Evolutionary conservation across 352 stramenopile species (phyloP), one percentile per base, ranked within the genome.

Genomic region (Phytophthora idaei): DNA sequence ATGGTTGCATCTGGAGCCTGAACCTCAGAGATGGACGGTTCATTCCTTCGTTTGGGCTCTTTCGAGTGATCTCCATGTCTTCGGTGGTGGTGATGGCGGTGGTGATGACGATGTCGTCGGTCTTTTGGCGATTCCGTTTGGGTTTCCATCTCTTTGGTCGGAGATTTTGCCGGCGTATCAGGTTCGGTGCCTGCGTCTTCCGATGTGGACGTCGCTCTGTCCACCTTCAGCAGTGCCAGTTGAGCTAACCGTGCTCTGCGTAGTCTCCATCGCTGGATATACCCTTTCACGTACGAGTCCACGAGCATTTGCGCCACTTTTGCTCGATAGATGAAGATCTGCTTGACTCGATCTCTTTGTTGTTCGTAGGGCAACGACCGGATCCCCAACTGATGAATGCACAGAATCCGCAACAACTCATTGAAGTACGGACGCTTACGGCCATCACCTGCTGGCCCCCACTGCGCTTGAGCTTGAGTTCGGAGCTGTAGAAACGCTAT

Each of bases 381-480:
- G 48, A 93, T 93, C 7, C 85, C 85, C n/a, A 93, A 68, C 21
- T 93, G 85, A 45, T 93, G 83, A 49, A 93, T 93, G 56, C 83
- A 93, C 54, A 93, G 54, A 17, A 85, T 78, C 25, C 85, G 85
- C 28, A 93, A 64, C 39, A 93, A 62, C 62, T 91, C 85, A 50
- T 93, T 93, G 60, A 93, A 93, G 64, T 81, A 92, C 11, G 83
- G 83, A 3, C 85, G 70, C 11, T 84, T 83, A 11, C 69, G 68
- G 17, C 77, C 68, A 28, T 76, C 67, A 5, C 39, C 25, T 10
- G 46, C 55, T 34, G 58, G 58, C 1, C 84, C 73, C 41, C 69
- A 76, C 12, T 91, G 76, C 6, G 81, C 82, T 60, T 93, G 83
- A 4, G 79, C 80, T 59, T 92, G 83, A 11, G 70, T 82, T n/a